Conservation (phyloP, 2,329 filamentous ascomycete species). For the Phyllosticta citrichinensis region DNA sequence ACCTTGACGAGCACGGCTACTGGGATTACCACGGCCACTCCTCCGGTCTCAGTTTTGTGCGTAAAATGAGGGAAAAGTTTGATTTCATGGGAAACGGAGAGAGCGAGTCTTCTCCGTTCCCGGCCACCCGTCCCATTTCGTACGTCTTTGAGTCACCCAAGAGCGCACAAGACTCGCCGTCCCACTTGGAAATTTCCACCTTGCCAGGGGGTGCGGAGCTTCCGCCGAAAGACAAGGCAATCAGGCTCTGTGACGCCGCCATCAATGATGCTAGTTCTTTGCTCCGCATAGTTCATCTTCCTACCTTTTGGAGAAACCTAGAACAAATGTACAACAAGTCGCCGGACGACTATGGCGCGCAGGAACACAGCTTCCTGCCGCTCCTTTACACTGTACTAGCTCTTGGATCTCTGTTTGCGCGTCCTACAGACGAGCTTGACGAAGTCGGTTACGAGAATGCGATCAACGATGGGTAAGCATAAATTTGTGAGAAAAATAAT, state of each 20-base stretch:
- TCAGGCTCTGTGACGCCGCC: slow-evolving; percentile 47
- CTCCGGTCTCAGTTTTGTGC: slow-evolving; percentile 81
- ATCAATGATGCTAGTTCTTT: slow-evolving; percentile 53
- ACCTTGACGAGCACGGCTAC: slow-evolving; percentile 81
- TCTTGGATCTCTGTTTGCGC: slow-evolving; percentile 38
- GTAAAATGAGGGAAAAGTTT: slow-evolving; percentile 79
- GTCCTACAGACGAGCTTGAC: slow-evolving; percentile 28
- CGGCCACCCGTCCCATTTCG: slow-evolving; percentile 43
- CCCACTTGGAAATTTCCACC: slow-evolving; percentile 30
- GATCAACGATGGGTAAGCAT: slow-evolving; percentile 36
- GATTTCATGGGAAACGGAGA: slow-evolving; percentile 62
- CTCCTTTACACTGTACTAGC: slow-evolving; percentile 39
- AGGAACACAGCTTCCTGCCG: slow-evolving; percentile 39
- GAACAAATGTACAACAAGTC: slow-evolving; percentile 67
- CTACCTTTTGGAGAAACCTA: slow-evolving; percentile 67
- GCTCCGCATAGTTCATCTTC: slow-evolving; percentile 68
- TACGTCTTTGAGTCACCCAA: slow-evolving; percentile 61
- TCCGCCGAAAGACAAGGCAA: slow-evolving; percentile 52
- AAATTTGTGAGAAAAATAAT: background rate
- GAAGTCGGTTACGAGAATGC: slow-evolving; percentile 34
- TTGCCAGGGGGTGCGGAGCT: slow-evolving; percentile 42
- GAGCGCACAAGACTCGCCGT: slow-evolving; percentile 53
- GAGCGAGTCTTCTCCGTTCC: slow-evolving; percentile 47
- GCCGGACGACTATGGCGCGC: slow-evolving; percentile 33
- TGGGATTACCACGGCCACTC: slow-evolving; percentile 95